Base-by-base conservation (phyloP, 495 filamentous ascomycete genomes). In the Lophiotrema nucula region DNA sequence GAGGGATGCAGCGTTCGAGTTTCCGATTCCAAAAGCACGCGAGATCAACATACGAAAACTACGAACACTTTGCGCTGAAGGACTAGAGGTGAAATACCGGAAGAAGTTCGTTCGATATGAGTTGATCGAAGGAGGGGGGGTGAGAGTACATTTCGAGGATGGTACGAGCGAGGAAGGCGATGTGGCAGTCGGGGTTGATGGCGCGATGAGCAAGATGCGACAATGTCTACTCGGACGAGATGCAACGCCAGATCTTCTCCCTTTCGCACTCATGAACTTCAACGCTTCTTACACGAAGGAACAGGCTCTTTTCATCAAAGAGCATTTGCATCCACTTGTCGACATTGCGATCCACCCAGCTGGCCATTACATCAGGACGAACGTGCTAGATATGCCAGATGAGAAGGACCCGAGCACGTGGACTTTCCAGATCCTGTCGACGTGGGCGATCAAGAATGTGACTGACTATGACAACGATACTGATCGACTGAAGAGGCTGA, bases 401-500 rank as follows among this genome's bases (percentile, higher is more conserved):
- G 66, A 70, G 0, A 47, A 72, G n/a, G 61, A 73, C 25, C 60
- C 69, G 12, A 66, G 67, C 19, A 63, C 54, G 2, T 77, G 75
- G 75, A 67, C 59, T 6, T 71, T 69, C 44, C 69, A 73, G 28
- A 66, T 74, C 49, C 46, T 66, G 39, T 73, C 69, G 41, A 64
- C 70, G 19, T 77, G 71, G 72, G 44, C 57, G 4, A 64, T 65
- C 11, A 47, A 61, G 22, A 42, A 35, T 3, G 64, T 66, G 37
- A 26, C 53, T 16, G n/a, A 52, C 38, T 60, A 60, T 19, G 55
- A 56, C 23, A 57, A 51, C 21, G 54, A 69, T 10, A 61, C 55
- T 46, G 67, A 67, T 35, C 70, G 73, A 8, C 59, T 79, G 15
- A 67, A 66, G 45, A 64, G 71, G 46, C 43, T 74, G 39, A 79